Evolutionary conservation across 2,329 filamentous ascomycete genomes (phyloP).

Genomic region (Lasiodiplodia hormozganensis): DNA sequence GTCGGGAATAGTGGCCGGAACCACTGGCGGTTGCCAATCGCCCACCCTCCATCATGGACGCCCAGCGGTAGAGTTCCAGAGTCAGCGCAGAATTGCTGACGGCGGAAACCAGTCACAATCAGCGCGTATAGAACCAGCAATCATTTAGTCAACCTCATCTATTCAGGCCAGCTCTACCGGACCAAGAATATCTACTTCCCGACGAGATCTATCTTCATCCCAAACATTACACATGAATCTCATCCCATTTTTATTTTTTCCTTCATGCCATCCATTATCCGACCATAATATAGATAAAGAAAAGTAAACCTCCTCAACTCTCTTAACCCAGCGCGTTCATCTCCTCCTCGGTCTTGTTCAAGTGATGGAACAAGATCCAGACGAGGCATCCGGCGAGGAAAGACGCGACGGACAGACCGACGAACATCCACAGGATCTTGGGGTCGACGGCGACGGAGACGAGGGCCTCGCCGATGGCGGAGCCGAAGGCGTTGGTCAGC

Average conservation of each 20-base stretch:
- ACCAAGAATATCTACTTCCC: no score
- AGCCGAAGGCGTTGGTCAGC: conserved; percentile 66
- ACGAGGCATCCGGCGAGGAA: conserved; percentile 44
- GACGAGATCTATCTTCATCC: not conserved
- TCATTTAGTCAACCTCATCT: not conserved
- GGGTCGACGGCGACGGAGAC: conserved; percentile 68
- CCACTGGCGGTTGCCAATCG: no score
- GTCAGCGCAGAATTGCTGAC: no score
- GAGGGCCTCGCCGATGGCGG: conserved; percentile 68
- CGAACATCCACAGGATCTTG: conserved; percentile 69
- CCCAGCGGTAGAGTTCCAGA: no score
- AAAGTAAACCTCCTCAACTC: not conserved
- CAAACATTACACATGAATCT: not conserved
- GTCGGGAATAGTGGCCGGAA: no score
- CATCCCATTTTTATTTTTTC: not conserved
- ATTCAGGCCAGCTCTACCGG: not conserved
- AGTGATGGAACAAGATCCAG: conserved; percentile 48
- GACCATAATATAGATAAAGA: not conserved
- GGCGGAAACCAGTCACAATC: no score
- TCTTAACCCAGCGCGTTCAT: conserved; percentile 44
- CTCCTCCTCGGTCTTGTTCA: conserved; percentile 45
- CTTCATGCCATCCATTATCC: not conserved
- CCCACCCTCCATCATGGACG: no score
- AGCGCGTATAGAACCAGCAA: no score
- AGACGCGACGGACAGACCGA: conserved; percentile 40